Percentiles rank a stretch among this genome's conserved stretches.
Conservation (phyloP, 768 basidiomycete genomes). For the Amanita jacksonii region DNA sequence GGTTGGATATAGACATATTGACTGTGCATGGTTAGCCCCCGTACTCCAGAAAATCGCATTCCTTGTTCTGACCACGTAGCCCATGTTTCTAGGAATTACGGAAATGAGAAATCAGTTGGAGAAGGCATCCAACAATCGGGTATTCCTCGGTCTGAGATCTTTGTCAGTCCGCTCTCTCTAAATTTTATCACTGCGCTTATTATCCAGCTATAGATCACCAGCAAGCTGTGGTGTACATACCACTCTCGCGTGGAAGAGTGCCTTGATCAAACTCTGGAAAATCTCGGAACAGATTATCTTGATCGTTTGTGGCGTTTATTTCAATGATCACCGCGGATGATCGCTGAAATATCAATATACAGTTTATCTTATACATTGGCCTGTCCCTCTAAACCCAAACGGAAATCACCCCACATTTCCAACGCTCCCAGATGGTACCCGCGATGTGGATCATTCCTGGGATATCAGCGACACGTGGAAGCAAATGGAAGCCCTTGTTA, state of each 20-base stretch:
- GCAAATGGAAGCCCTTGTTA: conserved; percentile 67
- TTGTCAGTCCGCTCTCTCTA: conserved; percentile 22
- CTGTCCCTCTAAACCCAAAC: conserved; percentile 60
- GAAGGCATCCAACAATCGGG: conserved; percentile 71
- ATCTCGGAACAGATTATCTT: conserved; percentile 79
- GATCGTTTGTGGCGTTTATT: conserved; percentile 44
- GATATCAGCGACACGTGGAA: conserved; percentile 70
- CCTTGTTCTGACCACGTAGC: neutral
- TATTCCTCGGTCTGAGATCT: conserved; percentile 59
- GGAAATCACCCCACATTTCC: conserved; percentile 57
- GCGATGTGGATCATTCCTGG: conserved; percentile 63
- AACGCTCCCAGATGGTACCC: conserved; percentile 47
- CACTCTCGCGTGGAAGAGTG: conserved; percentile 65
- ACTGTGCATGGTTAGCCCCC: conserved; percentile 42
- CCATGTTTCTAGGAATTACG: conserved; percentile 39
- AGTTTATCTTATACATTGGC: conserved; percentile 77
- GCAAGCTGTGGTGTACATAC: conserved; percentile 61
- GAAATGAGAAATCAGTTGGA: conserved; percentile 79
- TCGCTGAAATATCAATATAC: conserved; percentile 9
- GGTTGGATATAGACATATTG: conserved; percentile 68
- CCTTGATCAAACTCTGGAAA: conserved; percentile 65
- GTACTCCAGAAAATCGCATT: neutral
- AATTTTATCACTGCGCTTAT: conserved; percentile 2
- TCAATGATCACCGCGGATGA: conserved; percentile 11
- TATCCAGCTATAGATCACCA: conserved; percentile 42